Evolutionary conservation across 192 early-diverging fungal genomes (phyloP), one percentile per base, ranked within the genome.

Genomic region (Podila epicladia): DNA sequence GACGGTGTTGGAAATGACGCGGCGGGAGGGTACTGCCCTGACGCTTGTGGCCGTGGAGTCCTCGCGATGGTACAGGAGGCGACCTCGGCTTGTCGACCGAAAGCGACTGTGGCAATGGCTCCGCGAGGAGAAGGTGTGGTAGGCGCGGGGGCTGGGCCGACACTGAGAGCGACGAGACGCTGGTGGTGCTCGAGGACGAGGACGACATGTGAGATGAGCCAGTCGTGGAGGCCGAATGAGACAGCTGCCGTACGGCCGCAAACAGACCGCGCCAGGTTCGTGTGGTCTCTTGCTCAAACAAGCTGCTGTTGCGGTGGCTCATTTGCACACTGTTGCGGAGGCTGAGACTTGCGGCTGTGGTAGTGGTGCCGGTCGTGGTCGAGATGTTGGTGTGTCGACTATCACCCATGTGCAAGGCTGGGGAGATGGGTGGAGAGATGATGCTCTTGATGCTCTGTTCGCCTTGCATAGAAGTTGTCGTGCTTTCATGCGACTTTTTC

Each of bases 211-310:
- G 28, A 2, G 72, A 73, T 4, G 71, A 73, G 5, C 64, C 64
- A 1, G 64, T 73, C 0, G 72, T 38, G 12, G 72, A 73, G 26
- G 72, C 51, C 2, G 64, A 38, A 48, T 73, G 72, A 3, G 72
- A 73, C 29, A 73, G 64, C 9, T 66, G 72, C n/a, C 72, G 57
- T 2, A 73, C 72, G 19, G 72, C 64, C 0, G 72, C 37, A 24
- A 73, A 66, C 12, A 73, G 37, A 19, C 64, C 64, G 32, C 64
- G 72, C 72, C 72, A 73, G 26, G 72, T 73, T 0, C 58, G 22
- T 1, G 53, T 60, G 24, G 50, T 50, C 22, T 66, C 64, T 61
- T 73, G 72, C 9, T 58, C 62, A 26, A 69, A 49, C 22, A 61
- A n/a, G 15, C 50, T 53, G 48, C 58, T 59, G 20, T 49, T 58